phyloP scores from a whole-genome alignment of 257 asterid genomes.

The Solanum bukasovii region DNA sequence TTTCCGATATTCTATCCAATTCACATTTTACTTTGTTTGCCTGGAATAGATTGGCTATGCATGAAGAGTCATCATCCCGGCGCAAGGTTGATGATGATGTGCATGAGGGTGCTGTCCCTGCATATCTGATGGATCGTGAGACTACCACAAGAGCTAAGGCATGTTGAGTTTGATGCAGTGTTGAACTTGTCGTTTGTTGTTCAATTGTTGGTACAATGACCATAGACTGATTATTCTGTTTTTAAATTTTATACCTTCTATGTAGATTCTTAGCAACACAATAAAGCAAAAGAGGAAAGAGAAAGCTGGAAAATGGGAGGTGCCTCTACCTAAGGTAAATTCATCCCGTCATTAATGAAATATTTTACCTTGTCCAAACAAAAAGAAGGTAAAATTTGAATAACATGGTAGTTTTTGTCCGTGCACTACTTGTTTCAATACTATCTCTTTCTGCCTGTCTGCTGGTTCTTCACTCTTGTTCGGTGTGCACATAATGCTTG shows the following conservation, averaged over 20 bases:
- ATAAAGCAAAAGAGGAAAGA: slow-evolving; percentile 94
- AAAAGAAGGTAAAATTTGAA: not conserved
- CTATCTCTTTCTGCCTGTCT: not conserved
- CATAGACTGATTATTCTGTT: not conserved
- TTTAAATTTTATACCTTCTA: not conserved
- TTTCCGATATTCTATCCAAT: not conserved
- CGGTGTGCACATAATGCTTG: not conserved
- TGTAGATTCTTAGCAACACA: slow-evolving; percentile 86
- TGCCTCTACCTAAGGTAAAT: slow-evolving; percentile 90
- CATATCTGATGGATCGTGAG: slow-evolving; percentile 96
- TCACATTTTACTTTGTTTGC: not conserved
- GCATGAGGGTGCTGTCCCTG: slow-evolving; percentile 86
- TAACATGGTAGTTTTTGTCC: not conserved
- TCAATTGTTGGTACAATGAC: not conserved
- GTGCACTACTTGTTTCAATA: not conserved
- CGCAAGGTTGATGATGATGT: slow-evolving; percentile 92
- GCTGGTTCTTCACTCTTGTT: not conserved
- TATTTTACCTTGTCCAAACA: not conserved
- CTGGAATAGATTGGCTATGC: slow-evolving; percentile 64
- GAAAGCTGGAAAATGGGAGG: slow-evolving; percentile 99
- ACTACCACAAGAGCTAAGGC: slow-evolving; percentile 88
- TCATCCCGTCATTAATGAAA: not conserved
- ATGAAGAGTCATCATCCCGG: slow-evolving; percentile 69
- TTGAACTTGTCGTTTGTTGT: not conserved
- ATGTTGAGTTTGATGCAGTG: not conserved